Evolutionary conservation across 2,329 filamentous ascomycete species (phyloP), one percentile per base, ranked within the genome.

Genomic region (Trichoderma endophyticum): DNA sequence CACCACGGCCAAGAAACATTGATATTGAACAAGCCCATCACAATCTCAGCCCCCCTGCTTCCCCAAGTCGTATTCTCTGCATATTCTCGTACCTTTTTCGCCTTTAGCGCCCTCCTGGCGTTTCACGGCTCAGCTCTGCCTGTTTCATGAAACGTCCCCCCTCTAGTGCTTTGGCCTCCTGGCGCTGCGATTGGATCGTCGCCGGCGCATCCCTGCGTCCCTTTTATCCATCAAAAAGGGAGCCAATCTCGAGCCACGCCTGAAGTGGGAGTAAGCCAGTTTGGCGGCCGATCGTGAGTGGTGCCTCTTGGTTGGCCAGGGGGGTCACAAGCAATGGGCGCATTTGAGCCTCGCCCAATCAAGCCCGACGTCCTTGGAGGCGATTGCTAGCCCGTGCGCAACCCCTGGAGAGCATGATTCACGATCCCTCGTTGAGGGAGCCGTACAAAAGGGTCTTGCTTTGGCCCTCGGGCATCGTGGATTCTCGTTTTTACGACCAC

Each of bases 111-210:
- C 59, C 68, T 71, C 68, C 68, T 64, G 21, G 68, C 24, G 68
- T 71, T 71, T 71, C 68, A 71, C 60, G 28, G 68, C 60, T 59
- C 48, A 71, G 60, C 60, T 64, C 68, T 64, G 32, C 21, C 32
- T 71, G 68, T 71, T 71, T 71, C 68, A 71, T 64, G 68, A 71
- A 43, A 71, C 68, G 39, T 43, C 48, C 48, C 64, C 61, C 28
- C 59, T 26, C 56, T 48, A 21, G 51, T 64, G 48, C 26, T 36
- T 64, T 15, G 36, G 36, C 26, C 24, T 21, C 30, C 18, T 15
- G 56, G 21, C 65, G n/a, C 59, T 15, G 68, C 43, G 68, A 71
- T 71, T 71, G 68, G 68, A 62, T 24, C 34, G 32, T 4, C 24
- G 57, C 15, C 18, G 30, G 30, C 57, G 14, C 11, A 70, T 51